phyloP scores from a whole-genome alignment of 148 eudicot species.

The Amaranthus cruentus region DNA sequence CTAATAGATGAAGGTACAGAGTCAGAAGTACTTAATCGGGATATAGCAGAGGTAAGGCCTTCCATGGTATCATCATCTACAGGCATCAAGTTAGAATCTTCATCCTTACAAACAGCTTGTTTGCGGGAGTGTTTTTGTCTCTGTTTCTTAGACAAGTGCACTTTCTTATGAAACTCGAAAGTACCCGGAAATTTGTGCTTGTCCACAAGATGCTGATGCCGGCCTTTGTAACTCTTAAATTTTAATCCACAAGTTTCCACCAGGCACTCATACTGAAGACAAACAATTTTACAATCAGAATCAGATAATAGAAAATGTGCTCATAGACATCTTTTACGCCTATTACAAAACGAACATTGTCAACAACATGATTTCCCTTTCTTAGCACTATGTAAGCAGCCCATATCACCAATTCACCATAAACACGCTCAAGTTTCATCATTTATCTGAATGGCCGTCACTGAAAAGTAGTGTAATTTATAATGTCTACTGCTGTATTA shows the following conservation, averaged over 20 bases:
- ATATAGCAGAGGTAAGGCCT: slow-evolving; percentile 70
- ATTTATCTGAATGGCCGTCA: background rate
- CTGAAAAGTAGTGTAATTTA: background rate
- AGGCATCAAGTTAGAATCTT: slow-evolving; percentile 54
- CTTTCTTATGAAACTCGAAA: slow-evolving; percentile 79
- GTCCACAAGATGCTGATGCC: slow-evolving; percentile 89
- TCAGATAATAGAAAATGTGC: background rate
- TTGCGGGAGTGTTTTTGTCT: slow-evolving; percentile 60
- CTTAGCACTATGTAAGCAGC: too few relatives aligned
- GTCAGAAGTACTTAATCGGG: slow-evolving; percentile 61
- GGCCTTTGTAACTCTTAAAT: slow-evolving; percentile 74
- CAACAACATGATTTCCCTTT: background rate
- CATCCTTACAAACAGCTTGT: slow-evolving; percentile 37
- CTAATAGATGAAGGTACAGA: slow-evolving; percentile 68
- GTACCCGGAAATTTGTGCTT: slow-evolving; percentile 86
- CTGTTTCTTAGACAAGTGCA: slow-evolving; percentile 74
- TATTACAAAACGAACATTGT: too few relatives aligned
- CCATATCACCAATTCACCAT: too few relatives aligned
- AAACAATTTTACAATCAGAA: background rate
- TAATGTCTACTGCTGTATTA: background rate
- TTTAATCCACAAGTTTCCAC: slow-evolving; percentile 86
- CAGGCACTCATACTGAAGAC: slow-evolving; percentile 80
- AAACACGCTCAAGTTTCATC: too few relatives aligned
- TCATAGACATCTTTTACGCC: background rate
- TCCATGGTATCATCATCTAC: slow-evolving; percentile 66